Conservation (phyloP, 2,329 filamentous ascomycete genomes). For the Aspergillus sp. region DNA sequence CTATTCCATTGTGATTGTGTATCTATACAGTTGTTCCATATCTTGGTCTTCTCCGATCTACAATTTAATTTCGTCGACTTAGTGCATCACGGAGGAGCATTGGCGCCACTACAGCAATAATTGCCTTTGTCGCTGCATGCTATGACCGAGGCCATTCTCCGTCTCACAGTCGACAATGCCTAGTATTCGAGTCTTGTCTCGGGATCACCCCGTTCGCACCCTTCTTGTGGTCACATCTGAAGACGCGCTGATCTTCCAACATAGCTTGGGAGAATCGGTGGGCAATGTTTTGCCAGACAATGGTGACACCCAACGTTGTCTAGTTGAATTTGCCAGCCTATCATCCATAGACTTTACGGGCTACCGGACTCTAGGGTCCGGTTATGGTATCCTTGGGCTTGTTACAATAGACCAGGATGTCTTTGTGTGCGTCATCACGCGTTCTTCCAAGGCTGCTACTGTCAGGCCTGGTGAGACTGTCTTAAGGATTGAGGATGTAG, state of each 20-base stretch:
- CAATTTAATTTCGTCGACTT: background rate
- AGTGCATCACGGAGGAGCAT: background rate
- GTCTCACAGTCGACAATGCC: constrained; percentile 45
- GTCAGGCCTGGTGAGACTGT: constrained; percentile 86
- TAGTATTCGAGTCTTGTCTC: constrained; percentile 73
- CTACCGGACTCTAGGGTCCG: constrained; percentile 74
- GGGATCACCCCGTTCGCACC: constrained; percentile 81
- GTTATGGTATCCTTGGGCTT: constrained; percentile 83
- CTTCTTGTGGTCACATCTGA: constrained; percentile 80
- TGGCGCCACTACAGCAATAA: background rate
- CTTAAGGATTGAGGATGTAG: constrained; percentile 79
- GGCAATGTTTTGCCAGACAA: constrained; percentile 39
- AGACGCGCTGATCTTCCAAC: constrained; percentile 80
- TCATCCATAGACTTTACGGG: constrained; percentile 68
- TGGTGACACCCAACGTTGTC: constrained; percentile 62
- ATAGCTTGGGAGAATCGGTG: constrained; percentile 64
- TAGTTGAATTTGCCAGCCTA: constrained; percentile 78
- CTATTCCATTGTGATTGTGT: background rate
- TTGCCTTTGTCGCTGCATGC: background rate
- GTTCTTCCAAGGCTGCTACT: constrained; percentile 73
- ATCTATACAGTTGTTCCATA: background rate
- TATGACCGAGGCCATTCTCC: background rate
- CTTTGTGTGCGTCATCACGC: constrained; percentile 86
- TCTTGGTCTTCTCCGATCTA: background rate
- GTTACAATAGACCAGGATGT: constrained; percentile 82